Evolutionary conservation across 768 basidiomycete genomes (phyloP).

Genomic region (Leucocoprinus sp.): DNA sequence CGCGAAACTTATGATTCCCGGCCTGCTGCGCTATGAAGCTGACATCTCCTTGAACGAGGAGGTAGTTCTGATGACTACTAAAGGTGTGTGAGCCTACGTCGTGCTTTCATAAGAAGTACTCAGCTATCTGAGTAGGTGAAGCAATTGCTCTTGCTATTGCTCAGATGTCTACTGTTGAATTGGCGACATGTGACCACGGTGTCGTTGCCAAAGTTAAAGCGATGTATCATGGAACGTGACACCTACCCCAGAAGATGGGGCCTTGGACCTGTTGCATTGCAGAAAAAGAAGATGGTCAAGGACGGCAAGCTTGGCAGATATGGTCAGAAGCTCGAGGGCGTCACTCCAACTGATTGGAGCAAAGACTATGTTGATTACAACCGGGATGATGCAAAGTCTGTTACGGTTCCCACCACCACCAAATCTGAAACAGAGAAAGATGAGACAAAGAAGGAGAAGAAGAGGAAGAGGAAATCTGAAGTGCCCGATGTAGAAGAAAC

Average conservation of each 20-base stretch:
- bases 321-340: slow-evolving; percentile 80
- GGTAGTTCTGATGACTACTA: slow-evolving; percentile 97
- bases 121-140: slow-evolving; percentile 45
- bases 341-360: slow-evolving; percentile 88
- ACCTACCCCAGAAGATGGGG: slow-evolving; percentile 98
- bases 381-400: slow-evolving; percentile 39
- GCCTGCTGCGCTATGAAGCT: slow-evolving; percentile 90
- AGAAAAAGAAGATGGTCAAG: slow-evolving; percentile 98
- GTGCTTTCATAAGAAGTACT: slow-evolving; percentile 8
- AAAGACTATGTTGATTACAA: slow-evolving; percentile 92
- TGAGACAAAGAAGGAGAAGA: slow-evolving; percentile 61
- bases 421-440: slow-evolving; percentile 18
- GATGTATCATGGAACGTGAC: slow-evolving; percentile 99
- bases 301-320: slow-evolving; percentile 96
- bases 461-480: slow-evolving; percentile 77
- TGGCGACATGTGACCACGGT: slow-evolving; percentile 96
- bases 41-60: slow-evolving; percentile 95
- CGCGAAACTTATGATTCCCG: slow-evolving; percentile 99
- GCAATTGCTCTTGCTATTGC: slow-evolving; percentile 92
- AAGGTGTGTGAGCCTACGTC: slow-evolving; percentile 42
- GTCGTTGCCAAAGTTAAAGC: slow-evolving; percentile 98
- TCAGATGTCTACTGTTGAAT: slow-evolving; percentile 98
- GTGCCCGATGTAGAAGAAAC: slow-evolving; percentile 32
- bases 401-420: slow-evolving; percentile 18
- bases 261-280: slow-evolving; percentile 90